Conservation (phyloP, 495 filamentous ascomycete species). For the Penicillium coffeae region DNA sequence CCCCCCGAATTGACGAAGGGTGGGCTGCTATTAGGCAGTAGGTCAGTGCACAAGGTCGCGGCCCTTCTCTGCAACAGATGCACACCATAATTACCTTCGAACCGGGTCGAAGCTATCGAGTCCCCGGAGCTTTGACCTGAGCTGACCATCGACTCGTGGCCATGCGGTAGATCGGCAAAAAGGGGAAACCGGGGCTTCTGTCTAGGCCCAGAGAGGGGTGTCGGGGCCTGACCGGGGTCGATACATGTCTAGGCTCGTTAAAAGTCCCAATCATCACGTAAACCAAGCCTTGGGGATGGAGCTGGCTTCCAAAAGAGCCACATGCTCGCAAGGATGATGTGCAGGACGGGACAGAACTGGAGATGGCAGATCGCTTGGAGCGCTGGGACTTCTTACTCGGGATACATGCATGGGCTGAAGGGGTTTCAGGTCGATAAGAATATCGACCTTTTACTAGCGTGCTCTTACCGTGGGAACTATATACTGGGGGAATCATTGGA, state of each 20-base stretch:
- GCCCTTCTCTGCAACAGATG: conserved; percentile 16
- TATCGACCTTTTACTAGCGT: neutral
- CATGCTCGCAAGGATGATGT: conserved; percentile 11
- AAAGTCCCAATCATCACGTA: neutral
- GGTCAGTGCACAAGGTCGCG: conserved; percentile 24
- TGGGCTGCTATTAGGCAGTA: conserved; percentile 8
- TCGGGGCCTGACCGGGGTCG: conserved; percentile 1
- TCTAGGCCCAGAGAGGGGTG: neutral
- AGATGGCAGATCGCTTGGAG: neutral
- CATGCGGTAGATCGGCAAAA: conserved; percentile 15
- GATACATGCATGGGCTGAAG: conserved; percentile 2
- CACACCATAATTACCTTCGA: conserved; percentile 27
- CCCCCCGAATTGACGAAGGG: conserved; percentile 9
- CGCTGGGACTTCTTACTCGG: neutral
- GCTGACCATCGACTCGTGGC: conserved; percentile 8
- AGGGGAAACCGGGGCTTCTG: conserved; percentile 8
- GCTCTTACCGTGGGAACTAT: conserved; percentile 2
- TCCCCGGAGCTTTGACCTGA: conserved; percentile 15
- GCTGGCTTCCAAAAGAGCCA: neutral
- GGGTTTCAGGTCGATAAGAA: neutral
- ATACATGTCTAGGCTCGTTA: neutral
- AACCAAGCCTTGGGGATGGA: too few species aligned
- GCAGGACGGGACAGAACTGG: conserved; percentile 16
- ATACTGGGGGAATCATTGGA: conserved; percentile 16
- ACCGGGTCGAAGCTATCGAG: conserved; percentile 20